These are phyloP conservation scores for Casaregolazyma lundiana DNA, from an alignment of 1,139 yeast species.

Conservation along the genomic window DNA sequence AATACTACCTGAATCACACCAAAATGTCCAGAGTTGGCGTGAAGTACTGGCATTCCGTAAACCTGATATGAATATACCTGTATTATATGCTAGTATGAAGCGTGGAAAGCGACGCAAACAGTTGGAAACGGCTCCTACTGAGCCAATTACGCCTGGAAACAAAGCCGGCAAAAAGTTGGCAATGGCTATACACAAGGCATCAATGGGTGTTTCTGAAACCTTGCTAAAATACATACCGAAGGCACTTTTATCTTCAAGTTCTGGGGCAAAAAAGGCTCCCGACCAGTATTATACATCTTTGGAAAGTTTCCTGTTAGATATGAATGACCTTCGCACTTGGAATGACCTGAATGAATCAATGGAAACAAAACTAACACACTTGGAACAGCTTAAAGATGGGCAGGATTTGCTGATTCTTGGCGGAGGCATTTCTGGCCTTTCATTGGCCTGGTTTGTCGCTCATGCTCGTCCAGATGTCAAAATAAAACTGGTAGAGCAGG, in stretches of 20 bases:
- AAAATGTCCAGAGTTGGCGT: conserved; percentile 7
- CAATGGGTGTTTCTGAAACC: conserved; percentile 7
- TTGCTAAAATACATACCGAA: conserved; percentile 4
- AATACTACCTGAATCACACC: conserved; percentile 7
- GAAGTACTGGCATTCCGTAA: conserved; percentile 8
- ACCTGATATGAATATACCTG: conserved; percentile 12
- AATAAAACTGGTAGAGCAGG: conserved; percentile 58
- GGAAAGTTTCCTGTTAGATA: conserved; percentile 10
- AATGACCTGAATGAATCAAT: conserved; percentile 21
- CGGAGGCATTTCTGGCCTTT: conserved; percentile 81
- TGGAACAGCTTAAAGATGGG: conserved; percentile 26
- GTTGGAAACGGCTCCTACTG: neutral
- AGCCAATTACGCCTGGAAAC: conserved; percentile 4
- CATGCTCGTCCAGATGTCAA: conserved; percentile 59
- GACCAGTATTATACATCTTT: conserved; percentile 3
- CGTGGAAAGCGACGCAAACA: neutral
- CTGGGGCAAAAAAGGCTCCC: neutral
- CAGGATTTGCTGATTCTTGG: conserved; percentile 51
- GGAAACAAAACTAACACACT: conserved; percentile 27
- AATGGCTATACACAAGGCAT: conserved; percentile 5
- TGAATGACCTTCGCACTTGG: conserved; percentile 18
- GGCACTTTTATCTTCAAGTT: neutral
- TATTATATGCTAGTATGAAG: conserved; percentile 4
- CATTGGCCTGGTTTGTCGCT: conserved; percentile 68
- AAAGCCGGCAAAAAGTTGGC: conserved; percentile 5